Percentiles rank a stretch among this genome's conserved stretches.
These are phyloP conservation scores for Sordariomycetes sp. DNA, from an alignment of 2,329 filamentous ascomycete species.

Conservation along the genomic window DNA sequence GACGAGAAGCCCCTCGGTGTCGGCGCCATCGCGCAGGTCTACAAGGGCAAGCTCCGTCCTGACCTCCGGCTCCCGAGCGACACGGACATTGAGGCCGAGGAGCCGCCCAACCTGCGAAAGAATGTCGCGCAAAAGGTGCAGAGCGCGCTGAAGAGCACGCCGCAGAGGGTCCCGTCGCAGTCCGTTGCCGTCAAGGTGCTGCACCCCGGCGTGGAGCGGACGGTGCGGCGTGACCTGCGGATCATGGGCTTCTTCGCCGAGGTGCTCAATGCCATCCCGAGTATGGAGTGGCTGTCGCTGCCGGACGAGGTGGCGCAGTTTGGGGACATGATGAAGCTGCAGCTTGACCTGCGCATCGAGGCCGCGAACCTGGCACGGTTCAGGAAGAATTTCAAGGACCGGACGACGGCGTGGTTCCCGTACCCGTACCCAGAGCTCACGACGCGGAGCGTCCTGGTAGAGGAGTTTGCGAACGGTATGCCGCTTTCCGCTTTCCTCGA, in stretches of 20 bases:
- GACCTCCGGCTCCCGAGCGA: constrained; percentile 54
- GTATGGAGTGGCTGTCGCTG: constrained; percentile 92
- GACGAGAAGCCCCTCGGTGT: constrained; percentile 81
- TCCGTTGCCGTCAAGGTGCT: constrained; percentile 96
- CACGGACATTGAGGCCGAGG: constrained; percentile 32
- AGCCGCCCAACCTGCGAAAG: constrained; percentile 38
- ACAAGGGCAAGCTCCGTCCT: constrained; percentile 83
- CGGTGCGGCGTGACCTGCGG: constrained; percentile 75
- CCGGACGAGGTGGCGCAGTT: constrained; percentile 92
- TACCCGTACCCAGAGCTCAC: constrained; percentile 89
- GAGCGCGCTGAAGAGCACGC: constrained; percentile 72
- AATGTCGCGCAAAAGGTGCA: constrained; percentile 74
- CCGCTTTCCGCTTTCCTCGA: constrained; percentile 82
- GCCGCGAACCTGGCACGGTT: constrained; percentile 81
- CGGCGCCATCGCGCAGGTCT: constrained; percentile 93
- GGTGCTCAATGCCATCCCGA: constrained; percentile 73
- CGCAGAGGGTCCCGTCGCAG: constrained; percentile 71
- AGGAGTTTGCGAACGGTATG: constrained; percentile 92
- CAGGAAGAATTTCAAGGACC: constrained; percentile 76
- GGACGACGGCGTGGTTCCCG: constrained; percentile 92
- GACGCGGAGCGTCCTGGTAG: constrained; percentile 81
- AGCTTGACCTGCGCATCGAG: constrained; percentile 89
- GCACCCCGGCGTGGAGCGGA: constrained; percentile 80
- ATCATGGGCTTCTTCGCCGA: constrained; percentile 92
- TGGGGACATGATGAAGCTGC: constrained; percentile 97